Conservation (phyloP, 1,284 basidiomycete genomes). For the Phlebopus sp. region DNA sequence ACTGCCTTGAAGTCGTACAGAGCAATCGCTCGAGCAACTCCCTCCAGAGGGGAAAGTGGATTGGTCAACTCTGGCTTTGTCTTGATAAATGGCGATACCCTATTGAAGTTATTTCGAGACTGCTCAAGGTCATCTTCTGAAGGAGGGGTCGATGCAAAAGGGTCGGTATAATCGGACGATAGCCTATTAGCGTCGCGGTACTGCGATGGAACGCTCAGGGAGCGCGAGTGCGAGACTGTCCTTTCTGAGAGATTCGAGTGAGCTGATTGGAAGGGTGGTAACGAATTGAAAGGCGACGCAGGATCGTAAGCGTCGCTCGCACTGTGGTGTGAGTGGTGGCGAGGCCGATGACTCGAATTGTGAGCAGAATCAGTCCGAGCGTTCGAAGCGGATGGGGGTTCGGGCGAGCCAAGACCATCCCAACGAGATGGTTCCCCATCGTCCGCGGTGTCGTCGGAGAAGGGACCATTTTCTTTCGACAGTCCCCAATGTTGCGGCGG, state of each 20-base stretch:
- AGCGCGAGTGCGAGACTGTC: conserved; percentile 35
- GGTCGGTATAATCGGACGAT: conserved; percentile 18
- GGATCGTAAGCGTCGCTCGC: conserved; percentile 29
- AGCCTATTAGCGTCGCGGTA: conserved; percentile 8
- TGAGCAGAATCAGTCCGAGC: conserved; percentile 34
- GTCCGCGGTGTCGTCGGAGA: conserved; percentile 39
- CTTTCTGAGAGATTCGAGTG: conserved; percentile 27
- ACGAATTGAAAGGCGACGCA: conserved; percentile 35
- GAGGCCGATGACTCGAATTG: conserved; percentile 30
- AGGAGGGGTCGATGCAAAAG: conserved; percentile 27
- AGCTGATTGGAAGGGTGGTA: conserved; percentile 27
- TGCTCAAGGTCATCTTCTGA: conserved; percentile 18
- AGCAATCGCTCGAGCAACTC: conserved; percentile 74
- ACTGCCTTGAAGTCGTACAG: conserved; percentile 75
- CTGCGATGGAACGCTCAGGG: conserved; percentile 32
- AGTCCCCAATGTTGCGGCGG: conserved; percentile 66
- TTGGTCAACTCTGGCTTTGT: conserved; percentile 49
- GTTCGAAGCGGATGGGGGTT: conserved; percentile 20
- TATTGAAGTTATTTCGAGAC: conserved; percentile 5
- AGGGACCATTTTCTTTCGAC: conserved; percentile 49
- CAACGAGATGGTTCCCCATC: conserved; percentile 8
- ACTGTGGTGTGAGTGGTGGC: conserved; percentile 22
- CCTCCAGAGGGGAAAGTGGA: conserved; percentile 51
- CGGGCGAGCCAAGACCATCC: conserved; percentile 12
- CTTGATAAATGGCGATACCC: conserved; percentile 35